Evolutionary conservation across 2,329 filamentous ascomycete genomes (phyloP).

Genomic region (Pseudocercospora fuligena): DNA sequence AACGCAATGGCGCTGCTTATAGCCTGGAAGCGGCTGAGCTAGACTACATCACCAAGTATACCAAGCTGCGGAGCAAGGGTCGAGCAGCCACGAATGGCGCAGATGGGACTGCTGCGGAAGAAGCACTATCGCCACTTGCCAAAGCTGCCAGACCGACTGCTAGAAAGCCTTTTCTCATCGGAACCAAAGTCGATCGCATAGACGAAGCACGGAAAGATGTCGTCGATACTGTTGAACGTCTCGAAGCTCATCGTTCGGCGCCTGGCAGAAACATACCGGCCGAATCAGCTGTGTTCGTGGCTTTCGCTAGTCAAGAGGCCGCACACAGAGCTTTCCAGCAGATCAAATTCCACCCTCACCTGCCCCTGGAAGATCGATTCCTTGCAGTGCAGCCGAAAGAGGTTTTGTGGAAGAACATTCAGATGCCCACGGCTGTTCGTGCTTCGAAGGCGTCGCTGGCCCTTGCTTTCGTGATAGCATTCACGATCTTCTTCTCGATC

Average conservation of each 20-base stretch:
- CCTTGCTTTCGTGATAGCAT: constrained; percentile 39
- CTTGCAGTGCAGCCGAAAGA: constrained; percentile 52
- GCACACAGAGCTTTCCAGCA: constrained; percentile 82
- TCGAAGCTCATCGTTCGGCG: constrained; percentile 64
- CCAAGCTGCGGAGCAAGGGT: constrained; percentile 32
- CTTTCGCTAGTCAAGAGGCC: constrained; percentile 79
- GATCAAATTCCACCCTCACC: constrained; percentile 38
- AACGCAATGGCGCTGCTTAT: constrained; percentile 49
- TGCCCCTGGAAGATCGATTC: constrained; percentile 47
- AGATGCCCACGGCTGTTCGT: constrained; percentile 40
- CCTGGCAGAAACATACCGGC: constrained; percentile 61
- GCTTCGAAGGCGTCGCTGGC: constrained; percentile 39
- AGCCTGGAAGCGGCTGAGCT: constrained; percentile 53
- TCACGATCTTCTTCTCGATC: constrained; percentile 45
- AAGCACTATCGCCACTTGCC: constrained; percentile 31
- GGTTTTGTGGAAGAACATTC: constrained; percentile 54
- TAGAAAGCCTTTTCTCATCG: constrained; percentile 69
- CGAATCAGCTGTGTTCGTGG: constrained; percentile 80
- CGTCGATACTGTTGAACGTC: constrained; percentile 71
- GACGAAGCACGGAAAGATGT: constrained; percentile 80
- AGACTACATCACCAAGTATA: constrained; percentile 46
- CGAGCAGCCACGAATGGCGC: constrained; percentile 11
- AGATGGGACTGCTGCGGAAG: constrained; percentile 22
- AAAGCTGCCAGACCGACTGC: constrained; percentile 65
- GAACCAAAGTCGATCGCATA: constrained; percentile 90